A percentile compares a stretch with the other conserved stretches of the same genome.
These are phyloP conservation scores for Saccharomycopsis sp. DNA, from an alignment of 805 yeast genomes.

Conservation along the genomic window DNA sequence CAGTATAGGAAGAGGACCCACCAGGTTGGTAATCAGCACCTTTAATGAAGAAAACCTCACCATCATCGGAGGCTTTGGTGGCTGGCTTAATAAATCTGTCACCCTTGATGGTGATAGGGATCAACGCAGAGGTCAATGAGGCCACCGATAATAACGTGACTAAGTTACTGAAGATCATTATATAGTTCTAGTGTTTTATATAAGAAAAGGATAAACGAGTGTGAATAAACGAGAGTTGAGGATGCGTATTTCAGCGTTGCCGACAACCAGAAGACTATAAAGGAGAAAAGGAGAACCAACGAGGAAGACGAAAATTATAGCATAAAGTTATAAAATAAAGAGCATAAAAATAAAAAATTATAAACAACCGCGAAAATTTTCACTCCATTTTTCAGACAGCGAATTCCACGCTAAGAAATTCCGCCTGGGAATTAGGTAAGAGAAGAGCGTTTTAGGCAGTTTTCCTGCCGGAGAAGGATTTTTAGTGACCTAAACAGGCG, in stretches of 20 bases:
- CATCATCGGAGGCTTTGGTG: slow-evolving; percentile 36
- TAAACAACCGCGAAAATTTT: neutral
- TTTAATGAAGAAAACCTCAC: slow-evolving; percentile 66
- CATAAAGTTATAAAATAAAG: neutral
- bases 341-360: too few relatives aligned
- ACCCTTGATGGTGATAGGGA: slow-evolving; percentile 52
- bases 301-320: neutral
- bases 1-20: slow-evolving; percentile 59
- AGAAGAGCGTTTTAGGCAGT: too few relatives aligned
- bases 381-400: neutral
- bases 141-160: neutral
- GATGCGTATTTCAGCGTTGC: neutral
- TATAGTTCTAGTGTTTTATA: too few relatives aligned
- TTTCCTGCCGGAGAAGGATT: too few relatives aligned
- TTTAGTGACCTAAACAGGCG: too few relatives aligned
- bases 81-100: slow-evolving; percentile 55
- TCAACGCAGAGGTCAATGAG: slow-evolving; percentile 26
- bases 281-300: neutral
- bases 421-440: too few relatives aligned
- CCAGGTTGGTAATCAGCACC: slow-evolving; percentile 95
- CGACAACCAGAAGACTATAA: neutral
- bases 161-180: neutral
- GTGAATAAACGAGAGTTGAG: neutral
- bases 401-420: neutral
- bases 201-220: neutral